Evolutionary conservation across 306 rosid genomes (phyloP), one percentile per base, ranked within the genome.

Genomic region (Vigna unguiculata): DNA sequence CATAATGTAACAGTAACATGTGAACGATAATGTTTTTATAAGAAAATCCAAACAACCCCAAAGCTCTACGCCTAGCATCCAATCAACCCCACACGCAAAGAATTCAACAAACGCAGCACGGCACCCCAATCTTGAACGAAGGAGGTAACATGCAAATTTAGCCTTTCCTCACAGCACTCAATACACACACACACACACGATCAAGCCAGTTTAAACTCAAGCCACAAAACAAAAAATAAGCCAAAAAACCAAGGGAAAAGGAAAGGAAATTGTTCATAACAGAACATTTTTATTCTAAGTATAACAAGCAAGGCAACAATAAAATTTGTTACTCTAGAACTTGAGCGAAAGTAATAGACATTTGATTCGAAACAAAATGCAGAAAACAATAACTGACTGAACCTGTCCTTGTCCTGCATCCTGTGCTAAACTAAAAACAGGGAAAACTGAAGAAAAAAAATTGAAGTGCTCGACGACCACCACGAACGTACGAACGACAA

Each of bases 361-460:
- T 81, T 83, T 83, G 86, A 81, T 32, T 60, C 34, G 17, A 72
- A 83, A 74, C 82, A 78, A 38, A 77, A 64, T 66, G 79, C 90
- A 78, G 73, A 57, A 77, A 85, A 86, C 82, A 32, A 59, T 7
- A 58, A 61, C 71, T 16, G 59, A 24, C 9, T 2, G 43, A 46
- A 40, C 15, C 16, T 68, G 58, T 71, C n/a, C 13, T 14, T 32
- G 41, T 30, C 65, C 59, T 61, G 81, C 80, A 48, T 68, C 85
- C 84, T 69, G 75, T 24, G 85, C 85, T 62, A 71, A 62, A 54
- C 55, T 47, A 49, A 24, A 75, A 75, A 57, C 32, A n/a, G 17
- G 0, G 21, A 2, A 16, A 67, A 6, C 21, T 3, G 6, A 41
- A 17, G 34, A 41, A 25, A 5, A 13, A 1, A 55, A 19, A 16